These are phyloP conservation scores for Neurospora sp. DNA, from an alignment of 495 filamentous ascomycete species.

Conservation along the genomic window DNA sequence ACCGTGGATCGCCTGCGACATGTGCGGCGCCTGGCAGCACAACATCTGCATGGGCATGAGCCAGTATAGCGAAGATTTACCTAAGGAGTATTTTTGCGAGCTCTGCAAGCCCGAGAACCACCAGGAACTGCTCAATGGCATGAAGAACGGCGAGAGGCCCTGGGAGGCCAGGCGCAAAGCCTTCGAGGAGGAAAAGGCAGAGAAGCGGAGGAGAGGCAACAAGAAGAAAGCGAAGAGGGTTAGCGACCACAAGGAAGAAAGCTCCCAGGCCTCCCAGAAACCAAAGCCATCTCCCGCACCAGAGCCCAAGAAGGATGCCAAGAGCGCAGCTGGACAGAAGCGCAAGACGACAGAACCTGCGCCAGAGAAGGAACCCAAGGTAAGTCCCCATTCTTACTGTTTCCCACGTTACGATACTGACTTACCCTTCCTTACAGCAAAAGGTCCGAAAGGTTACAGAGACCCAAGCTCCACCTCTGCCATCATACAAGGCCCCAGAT, in stretches of 20 bases:
- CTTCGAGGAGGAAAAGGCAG: conserved; percentile 34
- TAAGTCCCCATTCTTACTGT: conserved; percentile 6
- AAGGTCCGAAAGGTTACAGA: conserved; percentile 47
- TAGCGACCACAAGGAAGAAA: conserved; percentile 39
- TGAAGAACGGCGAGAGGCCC: conserved; percentile 68
- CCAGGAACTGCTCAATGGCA: conserved; percentile 58
- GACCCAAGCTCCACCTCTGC: conserved; percentile 16
- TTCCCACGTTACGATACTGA: not conserved
- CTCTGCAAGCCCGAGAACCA: conserved; percentile 78
- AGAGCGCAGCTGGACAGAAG: conserved; percentile 17
- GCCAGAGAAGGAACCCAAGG: conserved; percentile 33
- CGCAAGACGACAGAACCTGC: conserved; percentile 37
- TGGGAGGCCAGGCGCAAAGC: conserved; percentile 62
- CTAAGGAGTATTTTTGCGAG: conserved; percentile 81
- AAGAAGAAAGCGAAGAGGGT: conserved; percentile 35
- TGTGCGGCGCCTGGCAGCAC: conserved; percentile 89
- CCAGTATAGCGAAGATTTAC: conserved; percentile 62
- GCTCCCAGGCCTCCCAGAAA: conserved; percentile 25
- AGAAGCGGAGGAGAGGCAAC: conserved; percentile 31
- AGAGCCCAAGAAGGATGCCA: conserved; percentile 28
- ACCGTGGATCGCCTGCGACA: conserved; percentile 87
- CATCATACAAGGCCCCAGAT: conserved; percentile 26
- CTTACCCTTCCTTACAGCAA: conserved; percentile 9
- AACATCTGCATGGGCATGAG: conserved; percentile 87
- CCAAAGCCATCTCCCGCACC: conserved; percentile 18